Percentiles rank a stretch among this genome's conserved stretches.
Evolutionary conservation across 1,139 yeast genomes (phyloP).

Genomic region (Yamadazyma dushanensis): DNA sequence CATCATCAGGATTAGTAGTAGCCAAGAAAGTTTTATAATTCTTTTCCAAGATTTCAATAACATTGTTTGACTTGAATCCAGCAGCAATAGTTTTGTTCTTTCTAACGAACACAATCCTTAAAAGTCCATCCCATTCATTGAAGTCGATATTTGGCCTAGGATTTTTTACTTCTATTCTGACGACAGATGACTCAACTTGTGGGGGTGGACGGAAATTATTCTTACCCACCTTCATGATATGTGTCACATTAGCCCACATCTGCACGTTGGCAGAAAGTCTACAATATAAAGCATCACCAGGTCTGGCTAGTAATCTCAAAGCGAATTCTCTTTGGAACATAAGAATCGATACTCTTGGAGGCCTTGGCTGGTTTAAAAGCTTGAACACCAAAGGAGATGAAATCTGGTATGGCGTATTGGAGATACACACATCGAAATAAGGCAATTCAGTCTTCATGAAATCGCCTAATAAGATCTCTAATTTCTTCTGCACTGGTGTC

Average conservation of each 20-base stretch:
- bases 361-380: slow-evolving; percentile 83
- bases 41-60: slow-evolving; percentile 81
- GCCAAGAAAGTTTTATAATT: slow-evolving; percentile 84
- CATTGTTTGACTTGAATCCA: slow-evolving; percentile 82
- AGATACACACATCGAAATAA: slow-evolving; percentile 91
- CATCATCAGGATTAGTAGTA: slow-evolving; percentile 48
- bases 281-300: slow-evolving; percentile 91
- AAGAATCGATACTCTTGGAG: slow-evolving; percentile 91
- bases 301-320: slow-evolving; percentile 85
- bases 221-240: slow-evolving; percentile 96
- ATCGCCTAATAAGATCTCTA: slow-evolving; percentile 91
- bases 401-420: slow-evolving; percentile 96
- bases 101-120: slow-evolving; percentile 87
- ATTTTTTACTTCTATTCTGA: slow-evolving; percentile 82
- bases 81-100: slow-evolving; percentile 93
- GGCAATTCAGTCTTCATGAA: slow-evolving; percentile 96
- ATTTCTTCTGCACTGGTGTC: slow-evolving; percentile 85
- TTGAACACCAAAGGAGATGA: slow-evolving; percentile 96
- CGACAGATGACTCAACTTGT: slow-evolving; percentile 95
- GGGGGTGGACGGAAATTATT: slow-evolving; percentile 99
- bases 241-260: slow-evolving; percentile 99
- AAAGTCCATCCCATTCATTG: slow-evolving; percentile 95
- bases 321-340: slow-evolving; percentile 99
- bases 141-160: slow-evolving; percentile 93
- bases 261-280: slow-evolving; percentile 94